These are phyloP conservation scores for Citrus cavaleriei DNA, from an alignment of 345 rosid species.

Conservation along the genomic window DNA sequence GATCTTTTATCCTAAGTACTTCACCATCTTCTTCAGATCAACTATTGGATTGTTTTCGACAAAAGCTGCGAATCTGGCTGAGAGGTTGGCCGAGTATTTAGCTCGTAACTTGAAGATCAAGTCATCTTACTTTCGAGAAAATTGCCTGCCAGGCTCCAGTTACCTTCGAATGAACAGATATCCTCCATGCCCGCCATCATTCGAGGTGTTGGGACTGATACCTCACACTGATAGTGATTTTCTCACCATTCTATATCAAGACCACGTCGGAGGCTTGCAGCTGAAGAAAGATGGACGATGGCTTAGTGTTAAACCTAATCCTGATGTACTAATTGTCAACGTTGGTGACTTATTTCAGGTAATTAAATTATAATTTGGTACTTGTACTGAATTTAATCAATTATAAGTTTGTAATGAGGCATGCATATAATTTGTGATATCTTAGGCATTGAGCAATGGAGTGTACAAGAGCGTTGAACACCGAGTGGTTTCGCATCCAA, in stretches of 20 bases:
- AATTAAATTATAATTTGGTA: not conserved
- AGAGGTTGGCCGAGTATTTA: constrained; percentile 41
- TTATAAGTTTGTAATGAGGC: not conserved
- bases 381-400: not conserved
- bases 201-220: constrained; percentile 52
- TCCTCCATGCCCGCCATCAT: constrained; percentile 57
- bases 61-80: constrained; percentile 35
- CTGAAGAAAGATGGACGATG: constrained; percentile 54
- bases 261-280: constrained; percentile 65
- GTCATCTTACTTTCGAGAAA: constrained; percentile 41
- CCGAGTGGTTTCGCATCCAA: constrained; percentile 48
- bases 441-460: constrained; percentile 71
- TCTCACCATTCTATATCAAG: constrained; percentile 59
- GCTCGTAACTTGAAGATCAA: constrained; percentile 38
- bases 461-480: constrained; percentile 63
- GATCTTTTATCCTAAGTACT: not conserved
- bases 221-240: constrained; percentile 80
- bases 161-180: constrained; percentile 69
- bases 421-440: not conserved
- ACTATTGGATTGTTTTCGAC: constrained; percentile 32
- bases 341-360: constrained; percentile 85
- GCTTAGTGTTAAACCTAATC: constrained; percentile 57
- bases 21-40: constrained; percentile 26
- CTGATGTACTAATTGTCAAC: constrained; percentile 54
- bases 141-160: constrained; percentile 33